These are phyloP conservation scores for Massariosphaeria phaeospora DNA, from an alignment of 495 filamentous ascomycete genomes.

Conservation along the genomic window DNA sequence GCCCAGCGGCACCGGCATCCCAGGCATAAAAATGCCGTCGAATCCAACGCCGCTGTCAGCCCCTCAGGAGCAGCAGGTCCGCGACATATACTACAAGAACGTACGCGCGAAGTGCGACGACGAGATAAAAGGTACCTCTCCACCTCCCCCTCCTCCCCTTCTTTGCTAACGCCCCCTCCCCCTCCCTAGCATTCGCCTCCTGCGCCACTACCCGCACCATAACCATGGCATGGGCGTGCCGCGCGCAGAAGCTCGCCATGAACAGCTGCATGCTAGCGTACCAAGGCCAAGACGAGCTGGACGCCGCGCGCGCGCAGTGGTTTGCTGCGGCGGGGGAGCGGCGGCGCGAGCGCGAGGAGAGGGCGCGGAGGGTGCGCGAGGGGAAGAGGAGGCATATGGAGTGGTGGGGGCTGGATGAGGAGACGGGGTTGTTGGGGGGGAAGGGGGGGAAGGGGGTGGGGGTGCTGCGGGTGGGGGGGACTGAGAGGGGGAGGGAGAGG, in stretches of 20 bases:
- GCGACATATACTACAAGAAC: conserved; percentile 81
- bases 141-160: neutral
- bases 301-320: conserved; percentile 90
- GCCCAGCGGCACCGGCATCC: neutral
- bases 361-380: conserved; percentile 48
- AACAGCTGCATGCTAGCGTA: conserved; percentile 86
- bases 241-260: conserved; percentile 72
- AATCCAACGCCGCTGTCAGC: conserved; percentile 93
- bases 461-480: conserved; percentile 45
- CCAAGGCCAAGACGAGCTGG: conserved; percentile 77
- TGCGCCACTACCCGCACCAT: conserved; percentile 84
- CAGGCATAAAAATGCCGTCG: conserved; percentile 53
- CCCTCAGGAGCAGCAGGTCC: conserved; percentile 83
- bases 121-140: conserved; percentile 72
- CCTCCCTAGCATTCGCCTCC: conserved; percentile 68
- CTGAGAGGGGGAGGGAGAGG: conserved; percentile 3
- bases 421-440: conserved; percentile 41
- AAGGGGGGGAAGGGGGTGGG: conserved; percentile 37
- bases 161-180: conserved; percentile 3
- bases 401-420: conserved; percentile 53
- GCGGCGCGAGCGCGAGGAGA: conserved; percentile 56
- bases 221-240: conserved; percentile 78
- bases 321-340: conserved; percentile 68
- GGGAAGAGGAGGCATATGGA: conserved; percentile 44
- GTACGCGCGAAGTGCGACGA: conserved; percentile 72